Base-by-base conservation (phyloP, 768 basidiomycete genomes). In the Boletus barrowsii region DNA sequence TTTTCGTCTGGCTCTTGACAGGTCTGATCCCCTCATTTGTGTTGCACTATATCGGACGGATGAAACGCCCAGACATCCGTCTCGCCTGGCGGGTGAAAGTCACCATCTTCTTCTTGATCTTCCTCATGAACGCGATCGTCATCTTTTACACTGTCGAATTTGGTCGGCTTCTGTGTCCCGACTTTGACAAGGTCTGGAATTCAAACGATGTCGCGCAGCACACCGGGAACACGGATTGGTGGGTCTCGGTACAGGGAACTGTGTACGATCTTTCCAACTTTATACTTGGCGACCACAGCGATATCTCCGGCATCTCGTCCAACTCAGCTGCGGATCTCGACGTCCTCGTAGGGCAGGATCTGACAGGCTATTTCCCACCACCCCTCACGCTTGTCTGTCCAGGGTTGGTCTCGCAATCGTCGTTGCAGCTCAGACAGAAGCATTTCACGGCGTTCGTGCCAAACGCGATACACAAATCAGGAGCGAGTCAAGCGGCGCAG, bases 81-180 rank as follows among this genome's bases (percentile, higher is more conserved):
- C 78, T 96, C 20, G 94, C 94, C 0, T 98, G 94, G 94, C 77
- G 93, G 54, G 94, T 97, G 69, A 98, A 97, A 71, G 67, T 95
- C 22, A 84, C 94, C 0, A 94, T 97, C 56, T 94, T 83, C 74
- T 76, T 83, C 67, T 79, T 97, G 61, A 94, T 98, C 63, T 75
- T 90, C 61, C 68, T 89, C 51, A 71, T 88, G 60, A 95, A 95
- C 73, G 83, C 65, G 4, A 65, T 81, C 55, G 82, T 96, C 69
- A 77, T 95, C 60, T 96, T 96, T 75, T 94, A 92, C 72, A 93
- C 95, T 66, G 75, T 93, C 64, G 80, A 85, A 56, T 95, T 98
- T 66, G 94, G 93, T 15, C 75, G 77, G 24, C 75, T 98, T 4
- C 77, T 98, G 18, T 98, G 94, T 62, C 94, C 94, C 9, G 73